phyloP scores from a whole-genome alignment of 352 stramenopile species.

The Pythium grandisporangium region DNA sequence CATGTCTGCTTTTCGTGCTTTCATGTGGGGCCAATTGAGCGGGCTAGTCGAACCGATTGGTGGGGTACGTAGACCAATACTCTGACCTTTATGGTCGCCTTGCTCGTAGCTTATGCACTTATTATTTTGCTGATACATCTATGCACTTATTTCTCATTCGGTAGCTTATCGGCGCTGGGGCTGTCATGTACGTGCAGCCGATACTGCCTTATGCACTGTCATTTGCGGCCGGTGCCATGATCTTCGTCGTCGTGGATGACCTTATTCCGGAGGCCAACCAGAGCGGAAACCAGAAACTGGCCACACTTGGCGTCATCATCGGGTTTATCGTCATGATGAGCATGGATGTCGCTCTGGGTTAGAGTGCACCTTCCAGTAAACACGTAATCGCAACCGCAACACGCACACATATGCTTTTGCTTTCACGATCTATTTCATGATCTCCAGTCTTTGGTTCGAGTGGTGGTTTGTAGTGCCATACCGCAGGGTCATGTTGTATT shows the following conservation, averaged over 20 bases:
- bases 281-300: slow-evolving; percentile 84
- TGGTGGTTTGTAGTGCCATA: no score
- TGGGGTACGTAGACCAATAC: slow-evolving; percentile 37
- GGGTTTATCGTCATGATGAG: slow-evolving; percentile 91
- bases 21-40: slow-evolving; percentile 88
- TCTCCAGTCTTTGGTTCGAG: no score
- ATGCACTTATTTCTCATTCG: no score
- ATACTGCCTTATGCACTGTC: slow-evolving; percentile 87
- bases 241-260: slow-evolving; percentile 90
- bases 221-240: slow-evolving; percentile 87
- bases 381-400: no score
- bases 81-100: not conserved
- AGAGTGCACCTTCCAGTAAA: no score
- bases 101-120: not conserved
- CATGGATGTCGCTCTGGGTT: slow-evolving; percentile 82
- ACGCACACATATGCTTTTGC: no score
- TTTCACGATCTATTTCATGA: no score
- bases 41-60: slow-evolving; percentile 85
- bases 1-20: slow-evolving; percentile 72
- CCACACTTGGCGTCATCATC: slow-evolving; percentile 78
- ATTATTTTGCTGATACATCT: not conserved
- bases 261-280: slow-evolving; percentile 86
- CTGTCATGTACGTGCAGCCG: slow-evolving; percentile 80
- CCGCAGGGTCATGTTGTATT: no score
- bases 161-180: slow-evolving; percentile 73